A percentile compares a stretch with the other conserved stretches of the same genome.
These are phyloP conservation scores for Penicillium sp. DNA, from an alignment of 2,329 filamentous ascomycete species.

Conservation along the genomic window DNA sequence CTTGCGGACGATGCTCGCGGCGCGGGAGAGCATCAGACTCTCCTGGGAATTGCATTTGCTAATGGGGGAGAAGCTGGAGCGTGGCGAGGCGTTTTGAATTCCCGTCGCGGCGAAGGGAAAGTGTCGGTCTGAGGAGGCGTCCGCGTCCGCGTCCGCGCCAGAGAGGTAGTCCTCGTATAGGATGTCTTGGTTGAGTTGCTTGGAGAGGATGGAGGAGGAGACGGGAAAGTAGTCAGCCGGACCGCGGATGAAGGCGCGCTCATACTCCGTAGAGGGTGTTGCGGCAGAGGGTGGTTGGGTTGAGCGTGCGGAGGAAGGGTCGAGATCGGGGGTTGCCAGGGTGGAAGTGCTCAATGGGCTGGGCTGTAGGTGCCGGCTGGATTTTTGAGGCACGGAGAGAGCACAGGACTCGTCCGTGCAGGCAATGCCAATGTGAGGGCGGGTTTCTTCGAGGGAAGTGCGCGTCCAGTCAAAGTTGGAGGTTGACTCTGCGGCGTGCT, in stretches of 20 bases:
- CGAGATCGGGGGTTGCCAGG: slow-evolving; percentile 36
- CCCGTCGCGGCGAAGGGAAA: slow-evolving; percentile 50
- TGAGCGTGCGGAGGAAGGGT: slow-evolving; percentile 38
- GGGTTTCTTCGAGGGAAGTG: slow-evolving; percentile 36
- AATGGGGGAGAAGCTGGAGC: slow-evolving; percentile 54
- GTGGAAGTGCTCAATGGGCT: slow-evolving; percentile 29
- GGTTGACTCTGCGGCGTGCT: slow-evolving; percentile 61
- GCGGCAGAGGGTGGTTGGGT: slow-evolving; percentile 29
- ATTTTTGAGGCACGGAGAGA: slow-evolving; percentile 19
- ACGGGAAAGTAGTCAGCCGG: slow-evolving; percentile 36
- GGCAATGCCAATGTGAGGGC: slow-evolving; percentile 18
- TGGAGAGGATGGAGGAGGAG: slow-evolving; percentile 34
- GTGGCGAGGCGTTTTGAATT: slow-evolving; percentile 41
- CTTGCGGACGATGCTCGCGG: slow-evolving; percentile 50
- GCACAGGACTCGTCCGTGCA: slow-evolving; percentile 15
- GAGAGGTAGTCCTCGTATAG: slow-evolving; percentile 46
- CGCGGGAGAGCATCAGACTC: slow-evolving; percentile 55
- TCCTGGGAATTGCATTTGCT: slow-evolving; percentile 61
- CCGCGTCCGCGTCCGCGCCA: slow-evolving; percentile 34
- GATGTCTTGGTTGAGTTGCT: slow-evolving; percentile 36
- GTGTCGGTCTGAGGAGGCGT: slow-evolving; percentile 45
- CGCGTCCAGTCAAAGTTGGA: slow-evolving; percentile 62
- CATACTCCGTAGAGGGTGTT: slow-evolving; percentile 33
- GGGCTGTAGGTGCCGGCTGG: slow-evolving; percentile 29
- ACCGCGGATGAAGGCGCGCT: slow-evolving; percentile 28